These are phyloP conservation scores for Ogataea corticis DNA, from an alignment of 805 yeast species.

Conservation along the genomic window DNA sequence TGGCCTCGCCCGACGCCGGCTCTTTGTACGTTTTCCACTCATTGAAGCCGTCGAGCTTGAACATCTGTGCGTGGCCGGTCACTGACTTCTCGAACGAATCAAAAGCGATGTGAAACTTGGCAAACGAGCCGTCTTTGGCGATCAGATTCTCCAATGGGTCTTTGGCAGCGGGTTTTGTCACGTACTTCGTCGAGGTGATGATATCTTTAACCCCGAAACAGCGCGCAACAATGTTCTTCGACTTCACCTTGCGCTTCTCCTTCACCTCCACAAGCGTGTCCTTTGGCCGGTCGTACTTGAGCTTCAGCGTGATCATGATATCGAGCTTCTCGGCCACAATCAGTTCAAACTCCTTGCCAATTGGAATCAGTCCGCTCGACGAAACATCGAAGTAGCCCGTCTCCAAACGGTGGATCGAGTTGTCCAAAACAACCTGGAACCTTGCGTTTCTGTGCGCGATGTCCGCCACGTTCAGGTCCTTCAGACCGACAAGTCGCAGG, in stretches of 20 bases:
- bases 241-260: slow-evolving; percentile 45
- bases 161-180: slow-evolving; percentile 45
- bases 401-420: slow-evolving; percentile 76
- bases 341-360: slow-evolving; percentile 79
- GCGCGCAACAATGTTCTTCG: slow-evolving; percentile 33
- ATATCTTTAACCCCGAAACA: slow-evolving; percentile 41
- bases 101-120: slow-evolving; percentile 68
- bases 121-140: slow-evolving; percentile 90
- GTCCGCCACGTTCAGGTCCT: slow-evolving; percentile 49
- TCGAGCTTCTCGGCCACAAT: slow-evolving; percentile 61
- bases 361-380: slow-evolving; percentile 29
- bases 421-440: slow-evolving; percentile 63
- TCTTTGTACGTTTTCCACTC: slow-evolving; percentile 69
- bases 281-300: slow-evolving; percentile 52
- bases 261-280: slow-evolving; percentile 58
- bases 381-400: slow-evolving; percentile 47
- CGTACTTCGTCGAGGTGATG: slow-evolving; percentile 50
- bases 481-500: slow-evolving; percentile 48
- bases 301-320: slow-evolving; percentile 71
- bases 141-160: slow-evolving; percentile 66
- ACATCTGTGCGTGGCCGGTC: slow-evolving; percentile 51
- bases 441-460: slow-evolving; percentile 45
- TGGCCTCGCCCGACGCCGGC: slow-evolving; percentile 30
- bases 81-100: slow-evolving; percentile 56
- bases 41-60: slow-evolving; percentile 65